Percentiles rank a stretch among this genome's conserved stretches.
phyloP scores from a whole-genome alignment of 1,284 basidiomycete genomes.

The Fomitiporia mediterranea region DNA sequence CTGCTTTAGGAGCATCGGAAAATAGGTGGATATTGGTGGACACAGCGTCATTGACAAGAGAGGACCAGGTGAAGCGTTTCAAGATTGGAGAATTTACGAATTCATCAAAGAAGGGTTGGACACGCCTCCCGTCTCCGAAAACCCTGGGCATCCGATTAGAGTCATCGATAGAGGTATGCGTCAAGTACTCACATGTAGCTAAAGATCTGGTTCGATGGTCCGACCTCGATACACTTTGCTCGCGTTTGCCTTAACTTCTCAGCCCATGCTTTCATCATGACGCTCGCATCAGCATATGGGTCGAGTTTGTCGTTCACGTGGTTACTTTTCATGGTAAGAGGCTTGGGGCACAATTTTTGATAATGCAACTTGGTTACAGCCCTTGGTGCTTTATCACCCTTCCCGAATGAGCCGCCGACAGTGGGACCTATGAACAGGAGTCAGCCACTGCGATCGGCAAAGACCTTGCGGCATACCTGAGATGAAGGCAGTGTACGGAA shows the following conservation, averaged over 20 bases:
- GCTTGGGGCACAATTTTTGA: conserved; percentile 18
- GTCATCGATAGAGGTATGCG: background rate
- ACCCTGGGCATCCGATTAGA: background rate
- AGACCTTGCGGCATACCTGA: background rate
- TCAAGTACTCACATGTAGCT: conserved; percentile 10
- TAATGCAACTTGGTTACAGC: conserved; percentile 16
- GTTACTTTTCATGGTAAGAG: conserved; percentile 5
- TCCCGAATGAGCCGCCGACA: conserved; percentile 17
- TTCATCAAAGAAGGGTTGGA: conserved; percentile 30
- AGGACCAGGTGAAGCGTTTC: conserved; percentile 38
- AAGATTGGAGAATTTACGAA: conserved; percentile 36
- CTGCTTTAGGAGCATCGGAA: background rate
- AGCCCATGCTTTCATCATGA: conserved; percentile 19
- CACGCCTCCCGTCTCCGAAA: conserved; percentile 10
- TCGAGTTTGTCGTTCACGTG: conserved; percentile 11
- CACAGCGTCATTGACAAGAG: conserved; percentile 34
- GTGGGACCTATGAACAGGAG: conserved; percentile 13
- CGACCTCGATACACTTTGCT: conserved; percentile 18
- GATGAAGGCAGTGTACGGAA: conserved; percentile 18
- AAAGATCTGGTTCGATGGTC: conserved; percentile 13
- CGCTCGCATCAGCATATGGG: conserved; percentile 4
- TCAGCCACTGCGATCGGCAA: background rate
- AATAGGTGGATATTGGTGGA: conserved; percentile 7
- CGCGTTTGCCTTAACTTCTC: conserved; percentile 7
- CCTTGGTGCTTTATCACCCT: conserved; percentile 10